phyloP scores from a whole-genome alignment of 2,329 filamentous ascomycete species.

The Drechslera avenae region DNA sequence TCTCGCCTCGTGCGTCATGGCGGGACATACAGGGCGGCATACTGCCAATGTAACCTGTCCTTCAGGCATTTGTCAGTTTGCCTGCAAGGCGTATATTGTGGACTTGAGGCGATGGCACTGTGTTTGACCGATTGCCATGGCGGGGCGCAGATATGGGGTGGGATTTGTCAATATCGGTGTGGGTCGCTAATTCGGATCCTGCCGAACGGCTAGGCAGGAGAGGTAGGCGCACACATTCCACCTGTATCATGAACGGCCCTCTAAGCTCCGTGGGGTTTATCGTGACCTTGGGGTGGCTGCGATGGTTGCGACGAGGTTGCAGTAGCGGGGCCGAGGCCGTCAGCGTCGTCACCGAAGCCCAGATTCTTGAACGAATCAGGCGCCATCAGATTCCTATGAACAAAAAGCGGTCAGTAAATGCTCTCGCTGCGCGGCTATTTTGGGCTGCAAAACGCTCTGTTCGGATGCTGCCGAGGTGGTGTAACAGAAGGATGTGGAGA shows the following conservation, averaged over 20 bases:
- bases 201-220: constrained; percentile 31
- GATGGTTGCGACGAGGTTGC: constrained; percentile 35
- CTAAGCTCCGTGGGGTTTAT: constrained; percentile 35
- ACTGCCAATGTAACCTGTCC: constrained; percentile 36
- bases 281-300: constrained; percentile 25
- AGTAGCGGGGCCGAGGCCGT: constrained; percentile 24
- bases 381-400: constrained; percentile 82
- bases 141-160: constrained; percentile 11
- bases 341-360: constrained; percentile 69
- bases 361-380: constrained; percentile 94
- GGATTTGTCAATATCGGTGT: constrained; percentile 8
- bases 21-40: constrained; percentile 11
- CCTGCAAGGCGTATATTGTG: constrained; percentile 3
- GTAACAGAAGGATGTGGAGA: constrained; percentile 28
- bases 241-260: constrained; percentile 7
- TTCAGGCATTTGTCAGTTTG: constrained; percentile 16
- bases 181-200: constrained; percentile 31
- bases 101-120: neutral
- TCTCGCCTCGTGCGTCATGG: constrained; percentile 1
- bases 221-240: constrained; percentile 27
- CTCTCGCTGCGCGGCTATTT: constrained; percentile 8
- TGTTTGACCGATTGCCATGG: constrained; percentile 14
- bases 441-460: neutral
- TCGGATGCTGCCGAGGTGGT: constrained; percentile 34
- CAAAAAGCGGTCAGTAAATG: constrained; percentile 25